Percentiles rank a stretch among this genome's conserved stretches.
These are phyloP conservation scores for Cenchrus fungigraminus DNA, from an alignment of 176 grass and related monocot species.

Conservation along the genomic window DNA sequence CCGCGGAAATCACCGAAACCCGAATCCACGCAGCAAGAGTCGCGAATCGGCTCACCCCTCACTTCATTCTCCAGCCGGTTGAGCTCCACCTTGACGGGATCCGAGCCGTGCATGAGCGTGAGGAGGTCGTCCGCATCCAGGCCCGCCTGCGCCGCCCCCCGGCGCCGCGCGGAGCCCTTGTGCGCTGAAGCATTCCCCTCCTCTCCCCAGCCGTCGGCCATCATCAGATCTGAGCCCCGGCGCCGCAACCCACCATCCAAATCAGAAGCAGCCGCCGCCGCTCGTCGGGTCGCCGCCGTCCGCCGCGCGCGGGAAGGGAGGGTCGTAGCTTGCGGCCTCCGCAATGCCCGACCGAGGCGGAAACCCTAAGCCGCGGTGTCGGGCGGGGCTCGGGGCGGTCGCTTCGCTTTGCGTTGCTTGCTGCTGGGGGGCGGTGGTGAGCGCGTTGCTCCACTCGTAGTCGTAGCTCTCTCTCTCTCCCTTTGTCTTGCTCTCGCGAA, in stretches of 20 bases:
- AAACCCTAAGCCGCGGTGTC: constrained; percentile 47
- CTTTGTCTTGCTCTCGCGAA: constrained; percentile 53
- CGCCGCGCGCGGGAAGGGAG: background rate
- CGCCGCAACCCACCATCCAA: constrained; percentile 43
- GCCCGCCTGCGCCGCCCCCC: constrained; percentile 52
- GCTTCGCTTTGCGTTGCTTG: background rate
- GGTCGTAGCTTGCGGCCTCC: constrained; percentile 8
- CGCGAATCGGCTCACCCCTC: constrained; percentile 72
- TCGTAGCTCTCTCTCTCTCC: background rate
- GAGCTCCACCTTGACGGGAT: constrained; percentile 99
- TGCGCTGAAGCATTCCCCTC: constrained; percentile 60
- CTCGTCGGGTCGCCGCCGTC: background rate
- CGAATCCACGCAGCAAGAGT: background rate
- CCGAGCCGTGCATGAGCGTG: constrained; percentile 89
- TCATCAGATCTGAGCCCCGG: constrained; percentile 73
- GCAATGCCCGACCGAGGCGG: constrained; percentile 35
- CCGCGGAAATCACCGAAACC: background rate
- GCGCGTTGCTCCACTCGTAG: constrained; percentile 21
- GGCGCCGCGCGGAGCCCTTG: constrained; percentile 56
- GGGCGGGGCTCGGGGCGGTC: constrained; percentile 11
- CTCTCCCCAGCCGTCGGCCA: constrained; percentile 75
- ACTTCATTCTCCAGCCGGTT: constrained; percentile 95
- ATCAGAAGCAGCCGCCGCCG: background rate
- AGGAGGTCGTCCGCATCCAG: constrained; percentile 86
- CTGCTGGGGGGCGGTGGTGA: background rate